These are phyloP conservation scores for Aspergillus sp. DNA, from an alignment of 2,329 filamentous ascomycete species.

Conservation along the genomic window DNA sequence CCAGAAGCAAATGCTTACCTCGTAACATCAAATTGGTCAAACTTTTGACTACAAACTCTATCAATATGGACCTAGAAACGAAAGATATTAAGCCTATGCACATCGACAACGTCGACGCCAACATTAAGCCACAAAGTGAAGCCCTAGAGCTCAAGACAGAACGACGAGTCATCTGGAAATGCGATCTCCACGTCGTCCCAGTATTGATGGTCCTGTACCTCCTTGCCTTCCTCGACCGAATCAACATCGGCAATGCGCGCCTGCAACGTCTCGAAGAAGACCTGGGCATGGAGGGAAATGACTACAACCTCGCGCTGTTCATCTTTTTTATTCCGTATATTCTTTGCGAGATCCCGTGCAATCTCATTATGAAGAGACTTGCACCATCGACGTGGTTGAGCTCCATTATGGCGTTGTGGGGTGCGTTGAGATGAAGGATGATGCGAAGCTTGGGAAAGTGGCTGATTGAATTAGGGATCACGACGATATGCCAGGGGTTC, in stretches of 20 bases:
- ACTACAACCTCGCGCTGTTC: constrained; percentile 34
- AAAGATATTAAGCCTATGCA: not conserved
- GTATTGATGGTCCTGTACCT: constrained; percentile 37
- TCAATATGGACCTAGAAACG: not conserved
- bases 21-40: not conserved
- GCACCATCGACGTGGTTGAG: constrained; percentile 15
- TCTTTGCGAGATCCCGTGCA: constrained; percentile 16
- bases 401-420: constrained; percentile 17
- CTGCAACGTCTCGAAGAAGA: constrained; percentile 36
- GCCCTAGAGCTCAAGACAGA: not conserved
- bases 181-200: constrained; percentile 43
- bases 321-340: constrained; percentile 20
- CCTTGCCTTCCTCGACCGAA: constrained; percentile 27
- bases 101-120: not conserved
- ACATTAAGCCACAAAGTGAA: not conserved
- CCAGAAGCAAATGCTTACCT: not conserved
- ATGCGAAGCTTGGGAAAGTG: too few relatives aligned
- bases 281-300: constrained; percentile 32
- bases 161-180: constrained; percentile 40
- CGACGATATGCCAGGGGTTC: too few relatives aligned
- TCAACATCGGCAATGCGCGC: constrained; percentile 36
- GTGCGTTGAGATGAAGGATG: too few relatives aligned
- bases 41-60: not conserved
- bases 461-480: too few relatives aligned
- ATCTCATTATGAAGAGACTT: constrained; percentile 15